These are phyloP conservation scores for Talaromyces funiculosus DNA, from an alignment of 2,329 filamentous ascomycete species.

Conservation along the genomic window DNA sequence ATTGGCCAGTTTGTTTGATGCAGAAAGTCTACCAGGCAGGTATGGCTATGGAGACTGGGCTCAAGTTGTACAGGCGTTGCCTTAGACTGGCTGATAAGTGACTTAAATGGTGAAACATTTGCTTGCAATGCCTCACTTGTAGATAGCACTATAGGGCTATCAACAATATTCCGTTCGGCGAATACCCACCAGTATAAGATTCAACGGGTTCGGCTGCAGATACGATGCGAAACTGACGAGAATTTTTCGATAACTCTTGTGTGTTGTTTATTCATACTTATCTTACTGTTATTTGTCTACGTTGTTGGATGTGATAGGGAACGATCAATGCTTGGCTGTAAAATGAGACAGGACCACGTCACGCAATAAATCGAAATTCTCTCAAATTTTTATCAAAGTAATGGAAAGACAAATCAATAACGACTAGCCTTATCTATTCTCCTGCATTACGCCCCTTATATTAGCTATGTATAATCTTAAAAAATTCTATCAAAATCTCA, in stretches of 20 bases:
- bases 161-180: neutral
- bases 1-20: slow-evolving; percentile 46
- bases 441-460: neutral
- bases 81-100: neutral
- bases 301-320: neutral
- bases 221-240: too few relatives aligned
- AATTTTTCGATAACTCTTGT: too few relatives aligned
- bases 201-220: neutral
- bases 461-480: neutral
- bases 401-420: neutral
- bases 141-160: neutral
- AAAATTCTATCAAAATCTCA: neutral
- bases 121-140: neutral
- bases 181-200: neutral
- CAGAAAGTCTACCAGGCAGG: slow-evolving; percentile 39
- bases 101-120: neutral
- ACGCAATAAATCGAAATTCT: neutral
- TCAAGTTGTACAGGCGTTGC: slow-evolving; percentile 35
- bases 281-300: neutral
- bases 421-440: neutral
- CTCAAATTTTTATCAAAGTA: neutral
- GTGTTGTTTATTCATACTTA: neutral
- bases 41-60: slow-evolving; percentile 43
- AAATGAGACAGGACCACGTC: neutral
- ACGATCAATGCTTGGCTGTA: neutral